Evolutionary conservation across 331 rosid genomes (phyloP).

Genomic region (Acacia concinna): DNA sequence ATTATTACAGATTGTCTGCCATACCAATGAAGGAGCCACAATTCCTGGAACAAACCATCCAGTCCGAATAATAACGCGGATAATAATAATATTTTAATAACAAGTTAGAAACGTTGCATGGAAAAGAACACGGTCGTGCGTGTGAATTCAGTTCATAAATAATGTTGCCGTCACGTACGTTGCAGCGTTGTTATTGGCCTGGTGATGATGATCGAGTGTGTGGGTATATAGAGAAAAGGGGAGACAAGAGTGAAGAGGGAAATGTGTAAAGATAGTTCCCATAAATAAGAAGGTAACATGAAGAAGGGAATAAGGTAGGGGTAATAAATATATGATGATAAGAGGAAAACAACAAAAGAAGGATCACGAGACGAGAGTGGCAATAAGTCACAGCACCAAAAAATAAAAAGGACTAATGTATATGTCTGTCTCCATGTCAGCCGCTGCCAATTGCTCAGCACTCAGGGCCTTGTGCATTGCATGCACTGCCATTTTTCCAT

Average conservation of each 20-base stretch:
- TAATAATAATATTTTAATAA: no score
- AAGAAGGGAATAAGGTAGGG: conserved; percentile 54
- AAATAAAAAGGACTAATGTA: conserved; percentile 51
- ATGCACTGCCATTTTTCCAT: conserved; percentile 31
- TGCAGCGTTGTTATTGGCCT: no score
- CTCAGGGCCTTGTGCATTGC: background rate
- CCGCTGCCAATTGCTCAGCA: conserved; percentile 48
- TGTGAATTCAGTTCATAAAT: background rate
- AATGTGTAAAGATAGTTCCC: conserved; percentile 42
- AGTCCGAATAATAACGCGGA: background rate
- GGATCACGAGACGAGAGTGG: conserved; percentile 99
- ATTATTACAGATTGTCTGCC: background rate
- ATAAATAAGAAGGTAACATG: conserved; percentile 70
- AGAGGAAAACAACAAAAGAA: conserved; percentile 54
- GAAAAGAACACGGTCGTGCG: background rate
- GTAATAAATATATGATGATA: conserved; percentile 43
- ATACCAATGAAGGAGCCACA: conserved; percentile 23
- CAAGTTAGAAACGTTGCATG: no score
- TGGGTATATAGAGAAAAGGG: background rate
- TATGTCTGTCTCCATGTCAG: conserved; percentile 80
- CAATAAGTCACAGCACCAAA: conserved; percentile 38
- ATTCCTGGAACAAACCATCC: conserved; percentile 24
- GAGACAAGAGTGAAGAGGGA: background rate
- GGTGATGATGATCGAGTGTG: no score
- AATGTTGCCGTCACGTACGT: background rate